Conservation (phyloP, 495 filamentous ascomycete genomes). For the Podospora fimiseda region DNA sequence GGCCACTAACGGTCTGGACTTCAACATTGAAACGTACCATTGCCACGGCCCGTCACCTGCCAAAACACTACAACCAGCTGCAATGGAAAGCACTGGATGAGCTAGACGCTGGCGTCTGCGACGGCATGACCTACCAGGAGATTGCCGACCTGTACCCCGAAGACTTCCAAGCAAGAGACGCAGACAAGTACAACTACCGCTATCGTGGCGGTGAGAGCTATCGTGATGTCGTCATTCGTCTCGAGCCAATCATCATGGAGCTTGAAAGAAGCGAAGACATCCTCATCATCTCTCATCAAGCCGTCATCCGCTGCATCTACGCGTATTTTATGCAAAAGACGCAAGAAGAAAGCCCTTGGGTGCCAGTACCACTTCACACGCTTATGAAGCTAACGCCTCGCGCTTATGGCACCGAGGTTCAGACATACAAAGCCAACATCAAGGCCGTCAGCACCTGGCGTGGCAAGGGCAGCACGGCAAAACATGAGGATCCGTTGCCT, state of each 20-base stretch:
- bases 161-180: conserved; percentile 88
- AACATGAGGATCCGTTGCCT: conserved; percentile 49
- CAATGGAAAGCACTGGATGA: conserved; percentile 99
- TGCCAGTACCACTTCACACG: conserved; percentile 83
- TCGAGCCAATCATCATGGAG: conserved; percentile 99
- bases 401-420: conserved; percentile 87
- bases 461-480: conserved; percentile 82
- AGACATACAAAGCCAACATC: conserved; percentile 81
- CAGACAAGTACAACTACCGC: conserved; percentile 98
- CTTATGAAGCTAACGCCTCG: conserved; percentile 92
- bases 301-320: conserved; percentile 93
- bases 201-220: conserved; percentile 97
- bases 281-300: conserved; percentile 96
- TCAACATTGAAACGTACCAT: conserved; percentile 91
- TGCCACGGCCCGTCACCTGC: conserved; percentile 77
- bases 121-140: conserved; percentile 88
- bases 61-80: conserved; percentile 72
- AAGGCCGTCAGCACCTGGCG: conserved; percentile 92
- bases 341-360: conserved; percentile 93
- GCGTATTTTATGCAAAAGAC: conserved; percentile 97
- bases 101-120: conserved; percentile 92
- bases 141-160: conserved; percentile 87
- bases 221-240: conserved; percentile 92
- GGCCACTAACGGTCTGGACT: conserved; percentile 91
- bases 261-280: conserved; percentile 93